These are phyloP conservation scores for Mortierella sp. DNA, from an alignment of 371 early-diverging fungal genomes.

Conservation along the genomic window DNA sequence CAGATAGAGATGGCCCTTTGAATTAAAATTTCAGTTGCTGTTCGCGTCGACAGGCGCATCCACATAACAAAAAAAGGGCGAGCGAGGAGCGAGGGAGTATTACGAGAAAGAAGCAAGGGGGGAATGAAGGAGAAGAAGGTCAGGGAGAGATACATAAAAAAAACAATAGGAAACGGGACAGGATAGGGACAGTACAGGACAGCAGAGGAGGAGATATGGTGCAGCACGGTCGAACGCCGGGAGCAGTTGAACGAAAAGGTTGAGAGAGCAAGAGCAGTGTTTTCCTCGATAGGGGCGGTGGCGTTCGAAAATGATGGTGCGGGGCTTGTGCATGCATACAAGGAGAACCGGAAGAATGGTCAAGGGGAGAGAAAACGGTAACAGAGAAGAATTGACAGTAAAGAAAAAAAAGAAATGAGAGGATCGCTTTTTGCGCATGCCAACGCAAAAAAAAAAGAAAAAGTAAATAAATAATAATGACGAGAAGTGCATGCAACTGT, in stretches of 20 bases:
- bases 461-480: neutral
- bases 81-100: neutral
- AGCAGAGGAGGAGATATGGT: neutral
- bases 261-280: neutral
- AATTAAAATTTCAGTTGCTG: neutral
- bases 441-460: neutral
- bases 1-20: neutral
- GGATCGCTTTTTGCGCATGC: neutral
- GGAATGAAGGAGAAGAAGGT: neutral
- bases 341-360: neutral
- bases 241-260: neutral
- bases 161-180: neutral
- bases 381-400: neutral
- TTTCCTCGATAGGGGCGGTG: neutral
- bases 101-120: neutral
- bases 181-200: no score
- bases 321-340: constrained; percentile 9
- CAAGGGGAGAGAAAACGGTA: neutral
- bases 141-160: neutral
- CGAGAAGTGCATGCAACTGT: neutral
- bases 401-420: neutral
- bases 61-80: neutral
- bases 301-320: neutral
- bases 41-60: neutral
- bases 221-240: neutral